Evolutionary conservation across 352 stramenopile species (phyloP).

Genomic region (Peronospora destructor): DNA sequence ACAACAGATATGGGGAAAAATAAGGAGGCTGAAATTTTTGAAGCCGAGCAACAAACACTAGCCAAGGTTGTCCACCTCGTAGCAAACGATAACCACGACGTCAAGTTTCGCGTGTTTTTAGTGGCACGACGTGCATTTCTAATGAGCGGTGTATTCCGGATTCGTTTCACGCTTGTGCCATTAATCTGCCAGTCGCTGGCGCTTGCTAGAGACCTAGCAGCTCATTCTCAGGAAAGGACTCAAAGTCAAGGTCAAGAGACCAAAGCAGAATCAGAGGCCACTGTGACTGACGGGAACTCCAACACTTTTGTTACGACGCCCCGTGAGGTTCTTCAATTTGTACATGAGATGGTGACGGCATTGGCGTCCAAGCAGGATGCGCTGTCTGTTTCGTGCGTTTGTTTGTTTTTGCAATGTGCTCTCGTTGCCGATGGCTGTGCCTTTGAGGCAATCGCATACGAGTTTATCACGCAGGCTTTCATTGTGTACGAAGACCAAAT

Average conservation of each 20-base stretch:
- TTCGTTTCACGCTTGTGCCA: slow-evolving; percentile 89
- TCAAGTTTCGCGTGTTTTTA: slow-evolving; percentile 52
- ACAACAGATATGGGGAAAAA: slow-evolving; percentile 9
- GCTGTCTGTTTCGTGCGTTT: slow-evolving; percentile 75
- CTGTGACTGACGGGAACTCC: background rate
- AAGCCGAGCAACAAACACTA: slow-evolving; percentile 86
- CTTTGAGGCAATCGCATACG: slow-evolving; percentile 92
- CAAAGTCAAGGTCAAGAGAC: slow-evolving; percentile 13
- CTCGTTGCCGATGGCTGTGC: slow-evolving; percentile 74
- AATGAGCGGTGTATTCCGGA: slow-evolving; percentile 82
- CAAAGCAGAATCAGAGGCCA: slow-evolving; percentile 3
- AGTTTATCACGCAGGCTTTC: slow-evolving; percentile 94
- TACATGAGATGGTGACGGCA: slow-evolving; percentile 94
- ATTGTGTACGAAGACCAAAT: slow-evolving; percentile 96
- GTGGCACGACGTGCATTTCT: slow-evolving; percentile 67
- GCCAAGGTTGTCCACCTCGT: slow-evolving; percentile 93
- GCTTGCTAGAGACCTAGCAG: slow-evolving; percentile 56
- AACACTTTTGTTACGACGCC: slow-evolving; percentile 42
- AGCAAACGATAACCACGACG: slow-evolving; percentile 58
- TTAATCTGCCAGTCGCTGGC: slow-evolving; percentile 89
- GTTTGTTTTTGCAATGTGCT: slow-evolving; percentile 92
- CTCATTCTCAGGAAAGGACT: slow-evolving; percentile 7
- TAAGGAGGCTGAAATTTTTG: slow-evolving; percentile 44
- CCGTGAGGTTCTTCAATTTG: slow-evolving; percentile 94
- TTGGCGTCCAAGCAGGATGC: slow-evolving; percentile 78